A percentile compares a stretch with the other conserved stretches of the same genome.
These are phyloP conservation scores for Syzygium jambos DNA, from an alignment of 345 rosid species.

Conservation along the genomic window DNA sequence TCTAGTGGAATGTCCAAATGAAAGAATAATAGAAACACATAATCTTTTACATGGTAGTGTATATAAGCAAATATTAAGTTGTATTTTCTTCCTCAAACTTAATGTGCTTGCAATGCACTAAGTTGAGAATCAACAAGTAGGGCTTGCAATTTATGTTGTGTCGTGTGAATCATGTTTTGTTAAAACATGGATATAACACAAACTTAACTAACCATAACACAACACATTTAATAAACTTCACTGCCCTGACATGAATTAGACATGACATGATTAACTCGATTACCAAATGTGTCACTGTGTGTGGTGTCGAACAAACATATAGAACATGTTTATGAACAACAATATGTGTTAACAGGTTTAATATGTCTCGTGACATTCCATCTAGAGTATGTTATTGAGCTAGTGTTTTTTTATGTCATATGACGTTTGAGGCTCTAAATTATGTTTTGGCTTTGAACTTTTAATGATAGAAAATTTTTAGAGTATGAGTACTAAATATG, in stretches of 20 bases:
- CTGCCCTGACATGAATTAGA: background rate
- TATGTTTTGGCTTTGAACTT: background rate
- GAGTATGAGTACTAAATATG: background rate
- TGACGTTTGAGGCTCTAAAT: background rate
- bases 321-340: background rate
- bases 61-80: background rate
- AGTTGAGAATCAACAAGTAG: background rate
- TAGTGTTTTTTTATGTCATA: background rate
- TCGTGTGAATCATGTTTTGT: background rate
- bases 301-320: background rate
- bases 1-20: background rate
- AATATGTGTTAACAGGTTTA: background rate
- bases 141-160: background rate
- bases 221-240: background rate
- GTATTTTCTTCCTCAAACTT: background rate
- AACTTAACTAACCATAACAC: background rate
- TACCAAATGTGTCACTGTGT: background rate
- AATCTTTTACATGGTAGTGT: background rate
- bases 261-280: background rate
- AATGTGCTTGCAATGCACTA: background rate
- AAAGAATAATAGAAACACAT: background rate
- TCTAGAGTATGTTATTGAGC: background rate
- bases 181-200: background rate
- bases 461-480: background rate
- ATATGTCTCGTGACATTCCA: background rate